Evolutionary conservation across 495 filamentous ascomycete species (phyloP), one percentile per base, ranked within the genome.

Genomic region (Penicillium pulvis): DNA sequence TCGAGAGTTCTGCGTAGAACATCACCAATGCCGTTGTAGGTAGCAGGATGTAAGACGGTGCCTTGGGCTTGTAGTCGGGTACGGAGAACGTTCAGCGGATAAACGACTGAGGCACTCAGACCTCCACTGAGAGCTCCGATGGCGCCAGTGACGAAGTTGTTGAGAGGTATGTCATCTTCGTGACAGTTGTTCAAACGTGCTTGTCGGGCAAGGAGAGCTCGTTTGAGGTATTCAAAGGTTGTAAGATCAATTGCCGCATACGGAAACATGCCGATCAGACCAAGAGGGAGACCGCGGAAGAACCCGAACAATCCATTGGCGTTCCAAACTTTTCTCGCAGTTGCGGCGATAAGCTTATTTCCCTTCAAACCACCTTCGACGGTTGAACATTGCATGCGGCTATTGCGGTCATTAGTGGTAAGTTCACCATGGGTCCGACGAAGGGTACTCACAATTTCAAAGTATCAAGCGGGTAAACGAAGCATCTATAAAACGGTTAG

Each of bases 201-300:
- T 63, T 92, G 89, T 44, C 86, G 85, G 10, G 76, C 77, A 3
- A 86, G 77, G 55, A 96, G 83, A 6, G 77, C 78, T 31, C 83
- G 83, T 77, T 99, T 99, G 55, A 96, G 80, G 50, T 92, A 86
- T 73, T 99, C 94, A 63, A 97, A 99, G 0, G 90, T 97, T 42
- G 90, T 89, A 58, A 99, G 85, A 69, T 99, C 94, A 71, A 99
- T 94, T 39, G 94, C 95, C 35, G 91, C 91, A 73, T 99, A 99
- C 2, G 94, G 94, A 67, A 98, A 98, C 87, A 98, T 96, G 69
- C 94, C 94, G 51, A 96, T 68, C 3, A 99, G 80, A 19, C 95
- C 94, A 79, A 97, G 89, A 0, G 91, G 90, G 35, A 98, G 84
- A 17, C 94, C 94, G 57, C 93, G 91, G 70, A 98, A 99, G 60